Percentiles rank a stretch among this genome's conserved stretches.
Conservation (phyloP, 768 basidiomycete species). For the Suillus luteus region DNA sequence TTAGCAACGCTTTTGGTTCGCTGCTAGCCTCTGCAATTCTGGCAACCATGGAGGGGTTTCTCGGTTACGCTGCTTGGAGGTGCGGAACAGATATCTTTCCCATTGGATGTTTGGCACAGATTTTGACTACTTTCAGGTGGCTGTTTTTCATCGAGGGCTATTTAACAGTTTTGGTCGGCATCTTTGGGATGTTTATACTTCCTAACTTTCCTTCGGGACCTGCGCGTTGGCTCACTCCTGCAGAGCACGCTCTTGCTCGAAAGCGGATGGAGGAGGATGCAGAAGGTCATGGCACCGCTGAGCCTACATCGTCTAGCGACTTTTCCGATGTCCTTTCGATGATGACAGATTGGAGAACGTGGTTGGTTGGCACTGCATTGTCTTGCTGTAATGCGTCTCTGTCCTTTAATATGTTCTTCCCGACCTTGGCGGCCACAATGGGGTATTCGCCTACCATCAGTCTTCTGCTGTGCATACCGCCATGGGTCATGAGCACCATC, state of each 20-base stretch:
- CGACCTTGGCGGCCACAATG: conserved; percentile 69
- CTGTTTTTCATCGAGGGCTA: conserved; percentile 66
- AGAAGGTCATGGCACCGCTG: conserved; percentile 49
- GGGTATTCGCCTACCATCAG: conserved; percentile 61
- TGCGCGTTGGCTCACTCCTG: conserved; percentile 53
- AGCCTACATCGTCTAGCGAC: conserved; percentile 38
- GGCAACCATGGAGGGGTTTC: conserved; percentile 60
- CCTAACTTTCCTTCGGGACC: conserved; percentile 69
- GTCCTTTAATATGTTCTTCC: conserved; percentile 77
- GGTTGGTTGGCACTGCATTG: conserved; percentile 70
- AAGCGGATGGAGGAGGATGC: conserved; percentile 60
- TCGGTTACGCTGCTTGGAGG: conserved; percentile 74
- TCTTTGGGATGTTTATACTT: conserved; percentile 58
- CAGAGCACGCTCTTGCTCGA: conserved; percentile 54
- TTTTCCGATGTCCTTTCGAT: conserved; percentile 53
- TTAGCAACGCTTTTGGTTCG: conserved; percentile 78
- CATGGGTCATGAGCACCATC: conserved; percentile 42
- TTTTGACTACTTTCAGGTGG: conserved; percentile 46
- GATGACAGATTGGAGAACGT: conserved; percentile 74
- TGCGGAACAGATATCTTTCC: conserved; percentile 29
- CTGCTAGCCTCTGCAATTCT: conserved; percentile 75
- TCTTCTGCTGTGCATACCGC: conserved; percentile 72
- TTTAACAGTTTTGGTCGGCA: conserved; percentile 50
- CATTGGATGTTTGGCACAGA: neutral
- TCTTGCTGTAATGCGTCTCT: conserved; percentile 54